phyloP scores from a whole-genome alignment of 768 basidiomycete species.

The Glaciozyma antarctica region DNA sequence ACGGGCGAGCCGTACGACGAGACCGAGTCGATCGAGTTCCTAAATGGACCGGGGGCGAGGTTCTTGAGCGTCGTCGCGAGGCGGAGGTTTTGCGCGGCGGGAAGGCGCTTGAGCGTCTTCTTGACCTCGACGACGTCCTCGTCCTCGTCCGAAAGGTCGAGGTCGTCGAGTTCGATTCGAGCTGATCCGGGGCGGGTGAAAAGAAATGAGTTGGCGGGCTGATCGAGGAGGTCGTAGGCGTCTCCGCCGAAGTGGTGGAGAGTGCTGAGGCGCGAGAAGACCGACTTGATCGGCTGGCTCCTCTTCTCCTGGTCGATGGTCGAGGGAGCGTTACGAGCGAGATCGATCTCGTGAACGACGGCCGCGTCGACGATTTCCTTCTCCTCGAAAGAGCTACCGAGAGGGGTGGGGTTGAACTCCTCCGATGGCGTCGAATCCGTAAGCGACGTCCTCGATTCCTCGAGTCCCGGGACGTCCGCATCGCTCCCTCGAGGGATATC shows the following conservation, averaged over 20 bases:
- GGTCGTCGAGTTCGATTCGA: slow-evolving; percentile 35
- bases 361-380: not conserved
- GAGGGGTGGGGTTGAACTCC: too few species aligned
- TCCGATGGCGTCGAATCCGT: too few species aligned
- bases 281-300: not conserved
- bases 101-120: slow-evolving; percentile 32
- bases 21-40: slow-evolving; percentile 9
- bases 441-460: not conserved
- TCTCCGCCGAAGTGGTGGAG: not conserved
- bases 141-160: slow-evolving; percentile 33
- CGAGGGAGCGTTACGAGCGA: not conserved
- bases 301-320: not conserved
- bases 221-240: not conserved
- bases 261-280: not conserved
- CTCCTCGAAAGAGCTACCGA: too few species aligned
- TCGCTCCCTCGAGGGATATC: slow-evolving; percentile 26
- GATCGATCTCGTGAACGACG: not conserved
- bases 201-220: not conserved
- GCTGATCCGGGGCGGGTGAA: not conserved
- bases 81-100: slow-evolving; percentile 28
- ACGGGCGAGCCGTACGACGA: slow-evolving; percentile 9
- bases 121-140: slow-evolving; percentile 25
- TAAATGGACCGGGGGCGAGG: not conserved
- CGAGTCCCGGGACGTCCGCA: slow-evolving; percentile 39
- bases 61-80: slow-evolving; percentile 1